Base-by-base conservation (phyloP, 129 eudicot species). In the Mikania micrantha region DNA sequence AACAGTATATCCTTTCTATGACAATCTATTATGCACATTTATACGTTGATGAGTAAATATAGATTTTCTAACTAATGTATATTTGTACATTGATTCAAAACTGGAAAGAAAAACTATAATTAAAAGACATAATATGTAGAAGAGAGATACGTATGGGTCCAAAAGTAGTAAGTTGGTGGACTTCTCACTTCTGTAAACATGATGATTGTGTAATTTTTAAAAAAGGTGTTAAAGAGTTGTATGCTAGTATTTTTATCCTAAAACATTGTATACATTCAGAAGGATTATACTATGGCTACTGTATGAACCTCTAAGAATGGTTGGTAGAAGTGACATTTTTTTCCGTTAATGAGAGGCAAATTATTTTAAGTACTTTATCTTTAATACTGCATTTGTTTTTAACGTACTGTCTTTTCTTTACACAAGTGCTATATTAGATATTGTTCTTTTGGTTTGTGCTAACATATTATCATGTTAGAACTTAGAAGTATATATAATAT, bases 41-140 rank as follows among this genome's bases (percentile, higher is more conserved):
- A 49, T 50, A 71, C 56, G 54, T 54, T 56, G 29, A 22, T 66
- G 58, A 39, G 59, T 60, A 38, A 22, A 47, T 72, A 5, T 61
- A 31, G 38, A 62, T 47, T 32, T 61, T 0, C 22, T 39, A 1
- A 34, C 45, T 52, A 34, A 40, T 27, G 13, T 24, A 27, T 40
- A 49, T 16, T 64, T 27, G 13, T 24, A 27, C 28, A 49, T 16
- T 64, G 3, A 41, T 60, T 29, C 11, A 17, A 38, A 25, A 58
- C 13, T 28, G 32, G 19, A 31, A 57, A 19, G 61, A 67, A 39
- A 52, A 11, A 28, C 6, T 57, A 28, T 10, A 27, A 56, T 12
- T 19, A 17, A 58, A 20, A 47, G 24, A 47, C 10, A 7, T 47
- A 47, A 47, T 47, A 0, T 47, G 54, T 47, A 6, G 54, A 47